These are phyloP conservation scores for Metschnikowia colocasiae DNA, from an alignment of 805 yeast genomes.

Conservation along the genomic window DNA sequence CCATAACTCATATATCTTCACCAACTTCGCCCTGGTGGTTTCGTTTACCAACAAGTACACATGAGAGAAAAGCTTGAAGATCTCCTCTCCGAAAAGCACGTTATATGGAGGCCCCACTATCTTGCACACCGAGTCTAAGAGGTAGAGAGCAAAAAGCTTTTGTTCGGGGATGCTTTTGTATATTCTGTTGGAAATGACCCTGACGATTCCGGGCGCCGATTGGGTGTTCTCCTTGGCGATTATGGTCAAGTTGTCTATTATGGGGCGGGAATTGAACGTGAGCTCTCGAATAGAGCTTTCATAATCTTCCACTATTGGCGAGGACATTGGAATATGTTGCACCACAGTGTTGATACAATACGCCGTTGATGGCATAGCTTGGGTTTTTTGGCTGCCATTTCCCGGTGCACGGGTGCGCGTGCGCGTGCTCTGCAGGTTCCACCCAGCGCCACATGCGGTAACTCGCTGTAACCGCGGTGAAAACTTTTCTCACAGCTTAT, in stretches of 20 bases:
- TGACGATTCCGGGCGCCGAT: slow-evolving; percentile 72
- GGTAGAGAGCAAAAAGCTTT: slow-evolving; percentile 78
- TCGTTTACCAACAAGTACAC: slow-evolving; percentile 80
- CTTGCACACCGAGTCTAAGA: slow-evolving; percentile 88
- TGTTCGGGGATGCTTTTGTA: slow-evolving; percentile 75
- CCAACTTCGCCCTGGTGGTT: slow-evolving; percentile 62
- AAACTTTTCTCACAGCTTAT: slow-evolving; percentile 7
- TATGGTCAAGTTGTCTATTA: slow-evolving; percentile 77
- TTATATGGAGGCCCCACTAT: slow-evolving; percentile 89
- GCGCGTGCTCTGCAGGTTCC: not conserved
- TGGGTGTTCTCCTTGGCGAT: slow-evolving; percentile 82
- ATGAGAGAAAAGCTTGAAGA: slow-evolving; percentile 67
- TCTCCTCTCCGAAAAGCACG: slow-evolving; percentile 64
- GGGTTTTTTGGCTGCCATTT: slow-evolving; percentile 3
- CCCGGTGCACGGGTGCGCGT: slow-evolving; percentile 1
- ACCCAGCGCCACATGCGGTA: slow-evolving; percentile 8
- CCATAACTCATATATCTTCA: slow-evolving; percentile 86
- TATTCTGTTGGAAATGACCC: slow-evolving; percentile 71
- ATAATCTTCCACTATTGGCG: slow-evolving; percentile 50
- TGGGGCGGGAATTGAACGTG: slow-evolving; percentile 86
- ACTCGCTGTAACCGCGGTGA: slow-evolving; percentile 14
- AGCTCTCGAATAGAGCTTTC: slow-evolving; percentile 66
- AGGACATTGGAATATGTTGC: slow-evolving; percentile 8
- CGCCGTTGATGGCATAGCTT: too few species aligned
- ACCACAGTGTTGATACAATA: not conserved